phyloP scores from a whole-genome alignment of 192 early-diverging fungal species.

The Podila epigama region DNA sequence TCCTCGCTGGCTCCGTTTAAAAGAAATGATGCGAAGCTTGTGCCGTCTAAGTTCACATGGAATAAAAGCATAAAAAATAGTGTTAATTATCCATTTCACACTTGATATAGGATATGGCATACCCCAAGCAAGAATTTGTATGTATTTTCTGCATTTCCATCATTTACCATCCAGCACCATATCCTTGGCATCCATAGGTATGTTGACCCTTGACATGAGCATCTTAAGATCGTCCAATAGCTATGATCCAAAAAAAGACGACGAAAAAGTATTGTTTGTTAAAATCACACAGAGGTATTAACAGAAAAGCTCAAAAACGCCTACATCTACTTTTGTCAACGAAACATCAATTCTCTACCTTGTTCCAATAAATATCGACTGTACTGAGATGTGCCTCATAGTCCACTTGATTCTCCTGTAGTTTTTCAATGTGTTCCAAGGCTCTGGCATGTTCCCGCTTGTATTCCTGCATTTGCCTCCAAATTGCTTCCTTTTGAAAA shows the following conservation, averaged over 20 bases:
- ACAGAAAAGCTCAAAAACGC: too few relatives aligned
- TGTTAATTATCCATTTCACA: neutral
- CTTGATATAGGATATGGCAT: neutral
- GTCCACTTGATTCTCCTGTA: conserved; percentile 57
- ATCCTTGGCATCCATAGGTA: conserved; percentile 21
- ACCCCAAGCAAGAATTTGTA: neutral
- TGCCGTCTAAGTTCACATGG: conserved; percentile 4
- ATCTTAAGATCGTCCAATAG: conserved; percentile 30
- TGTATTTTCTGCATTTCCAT: neutral
- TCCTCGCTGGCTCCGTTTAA: conserved; percentile 9
- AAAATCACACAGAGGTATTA: too few relatives aligned
- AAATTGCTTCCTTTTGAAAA: conserved; percentile 75
- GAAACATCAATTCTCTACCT: conserved; percentile 48
- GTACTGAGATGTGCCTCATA: conserved; percentile 60
- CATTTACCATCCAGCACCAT: conserved; percentile 23
- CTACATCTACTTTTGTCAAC: too few relatives aligned
- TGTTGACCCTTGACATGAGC: conserved; percentile 37
- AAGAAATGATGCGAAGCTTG: conserved; percentile 28
- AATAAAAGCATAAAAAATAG: neutral
- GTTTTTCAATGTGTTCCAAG: conserved; percentile 46
- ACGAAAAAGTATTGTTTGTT: too few relatives aligned
- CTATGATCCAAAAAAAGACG: conserved; percentile 3
- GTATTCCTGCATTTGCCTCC: conserved; percentile 75
- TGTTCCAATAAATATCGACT: conserved; percentile 61
- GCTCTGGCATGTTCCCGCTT: conserved; percentile 62